Conservation (phyloP, 345 rosid species). For the Microthlaspi erraticum region DNA sequence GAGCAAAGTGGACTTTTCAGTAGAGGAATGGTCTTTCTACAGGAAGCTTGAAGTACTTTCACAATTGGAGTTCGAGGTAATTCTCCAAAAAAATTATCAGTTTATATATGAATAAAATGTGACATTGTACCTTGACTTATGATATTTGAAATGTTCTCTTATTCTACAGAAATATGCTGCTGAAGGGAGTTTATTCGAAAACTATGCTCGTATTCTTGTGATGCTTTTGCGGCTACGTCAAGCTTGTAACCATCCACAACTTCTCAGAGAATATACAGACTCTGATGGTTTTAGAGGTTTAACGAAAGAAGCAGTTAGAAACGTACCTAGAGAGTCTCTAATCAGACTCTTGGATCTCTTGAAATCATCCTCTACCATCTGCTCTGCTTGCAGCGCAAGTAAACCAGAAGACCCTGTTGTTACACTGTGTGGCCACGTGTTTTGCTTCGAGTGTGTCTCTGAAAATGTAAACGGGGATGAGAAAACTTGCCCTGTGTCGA, state of each 20-base stretch:
- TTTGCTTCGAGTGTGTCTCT: slow-evolving; percentile 80
- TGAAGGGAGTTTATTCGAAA: slow-evolving; percentile 75
- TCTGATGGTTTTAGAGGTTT: neutral
- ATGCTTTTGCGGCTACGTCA: slow-evolving; percentile 94
- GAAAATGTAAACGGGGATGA: slow-evolving; percentile 67
- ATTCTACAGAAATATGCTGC: slow-evolving; percentile 70
- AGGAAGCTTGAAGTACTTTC: slow-evolving; percentile 70
- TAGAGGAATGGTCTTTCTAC: slow-evolving; percentile 77
- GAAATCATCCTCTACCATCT: slow-evolving; percentile 56
- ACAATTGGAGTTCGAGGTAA: slow-evolving; percentile 71
- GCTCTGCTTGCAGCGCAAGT: slow-evolving; percentile 74
- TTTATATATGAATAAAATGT: slow-evolving; percentile 6
- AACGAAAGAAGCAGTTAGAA: slow-evolving; percentile 52
- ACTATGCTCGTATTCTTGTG: slow-evolving; percentile 83
- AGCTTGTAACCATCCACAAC: slow-evolving; percentile 92
- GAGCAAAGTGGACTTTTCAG: slow-evolving; percentile 68
- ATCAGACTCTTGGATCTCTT: slow-evolving; percentile 51
- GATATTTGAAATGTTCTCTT: neutral
- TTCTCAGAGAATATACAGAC: neutral
- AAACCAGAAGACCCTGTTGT: slow-evolving; percentile 74
- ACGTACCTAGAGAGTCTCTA: slow-evolving; percentile 58
- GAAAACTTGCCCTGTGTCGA: slow-evolving; percentile 65
- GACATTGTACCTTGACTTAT: neutral
- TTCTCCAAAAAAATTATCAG: neutral
- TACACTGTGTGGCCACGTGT: slow-evolving; percentile 83